Evolutionary conservation across 2,329 filamentous ascomycete species (phyloP).

Genomic region (Nannizzia gypsea): DNA sequence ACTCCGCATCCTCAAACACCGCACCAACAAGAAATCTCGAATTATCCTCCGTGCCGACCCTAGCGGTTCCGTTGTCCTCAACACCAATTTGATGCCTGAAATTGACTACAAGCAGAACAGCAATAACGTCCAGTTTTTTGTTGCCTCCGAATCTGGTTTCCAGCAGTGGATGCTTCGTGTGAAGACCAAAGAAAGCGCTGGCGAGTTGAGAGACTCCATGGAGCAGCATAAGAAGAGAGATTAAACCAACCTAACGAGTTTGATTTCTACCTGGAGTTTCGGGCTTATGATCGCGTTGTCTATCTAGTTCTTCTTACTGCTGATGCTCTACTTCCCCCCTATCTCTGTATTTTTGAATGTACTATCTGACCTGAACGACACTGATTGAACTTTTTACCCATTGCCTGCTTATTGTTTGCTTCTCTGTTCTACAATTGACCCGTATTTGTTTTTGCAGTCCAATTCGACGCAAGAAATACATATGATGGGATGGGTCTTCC

Average conservation of each 20-base stretch:
- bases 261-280: not conserved
- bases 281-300: not conserved
- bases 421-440: not conserved
- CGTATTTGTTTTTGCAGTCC: not conserved
- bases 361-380: slow-evolving; percentile 2
- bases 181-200: slow-evolving; percentile 45
- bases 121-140: slow-evolving; percentile 34
- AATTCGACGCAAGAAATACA: not conserved
- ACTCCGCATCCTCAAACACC: slow-evolving; percentile 61
- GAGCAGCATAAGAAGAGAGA: slow-evolving; percentile 38
- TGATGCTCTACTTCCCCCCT: not conserved
- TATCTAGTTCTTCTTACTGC: not conserved
- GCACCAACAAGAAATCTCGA: slow-evolving; percentile 53
- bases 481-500: not conserved
- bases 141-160: slow-evolving; percentile 47
- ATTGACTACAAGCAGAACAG: slow-evolving; percentile 49
- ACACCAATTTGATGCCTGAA: slow-evolving; percentile 52
- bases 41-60: slow-evolving; percentile 65
- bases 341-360: slow-evolving; percentile 7
- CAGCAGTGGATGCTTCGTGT: slow-evolving; percentile 63
- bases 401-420: not conserved
- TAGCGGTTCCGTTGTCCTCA: slow-evolving; percentile 60
- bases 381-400: not conserved
- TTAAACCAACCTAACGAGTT: not conserved
- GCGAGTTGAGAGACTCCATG: slow-evolving; percentile 35